Conservation (phyloP, 23 red algal species). For the Gracilaria gracilis region DNA sequence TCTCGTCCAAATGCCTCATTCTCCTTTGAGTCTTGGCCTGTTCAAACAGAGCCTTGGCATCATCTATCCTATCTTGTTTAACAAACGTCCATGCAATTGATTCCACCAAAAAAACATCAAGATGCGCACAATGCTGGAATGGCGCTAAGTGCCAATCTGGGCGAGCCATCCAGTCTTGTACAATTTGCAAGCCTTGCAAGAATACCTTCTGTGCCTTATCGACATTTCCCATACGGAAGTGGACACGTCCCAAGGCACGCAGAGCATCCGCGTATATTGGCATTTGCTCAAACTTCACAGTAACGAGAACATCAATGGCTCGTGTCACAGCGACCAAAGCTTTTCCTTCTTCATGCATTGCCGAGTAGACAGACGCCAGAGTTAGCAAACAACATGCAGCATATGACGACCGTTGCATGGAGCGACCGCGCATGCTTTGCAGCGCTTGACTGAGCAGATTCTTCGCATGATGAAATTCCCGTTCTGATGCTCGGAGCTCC, state of each 20-base stretch:
- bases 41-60: slow-evolving; percentile 60
- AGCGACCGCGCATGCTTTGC: slow-evolving; percentile 23
- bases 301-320: slow-evolving; percentile 66
- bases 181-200: slow-evolving; percentile 53
- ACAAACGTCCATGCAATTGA: slow-evolving; percentile 59
- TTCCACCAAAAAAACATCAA: slow-evolving; percentile 86
- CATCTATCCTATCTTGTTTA: slow-evolving; percentile 53
- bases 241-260: slow-evolving; percentile 72
- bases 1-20: slow-evolving; percentile 27
- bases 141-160: slow-evolving; percentile 76
- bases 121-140: slow-evolving; percentile 83
- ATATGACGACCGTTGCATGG: slow-evolving; percentile 62
- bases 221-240: slow-evolving; percentile 21
- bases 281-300: slow-evolving; percentile 67
- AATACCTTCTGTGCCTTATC: slow-evolving; percentile 72
- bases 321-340: slow-evolving; percentile 33
- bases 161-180: slow-evolving; percentile 59
- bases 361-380: slow-evolving; percentile 52
- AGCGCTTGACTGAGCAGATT: slow-evolving; percentile 62
- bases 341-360: slow-evolving; percentile 31
- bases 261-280: slow-evolving; percentile 90
- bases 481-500: slow-evolving; percentile 45
- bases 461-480: slow-evolving; percentile 52
- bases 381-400: slow-evolving; percentile 72
- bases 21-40: slow-evolving; percentile 17